Evolutionary conservation across 257 asterid species (phyloP), one percentile per base, ranked within the genome.

Genomic region (Lantana camara): DNA sequence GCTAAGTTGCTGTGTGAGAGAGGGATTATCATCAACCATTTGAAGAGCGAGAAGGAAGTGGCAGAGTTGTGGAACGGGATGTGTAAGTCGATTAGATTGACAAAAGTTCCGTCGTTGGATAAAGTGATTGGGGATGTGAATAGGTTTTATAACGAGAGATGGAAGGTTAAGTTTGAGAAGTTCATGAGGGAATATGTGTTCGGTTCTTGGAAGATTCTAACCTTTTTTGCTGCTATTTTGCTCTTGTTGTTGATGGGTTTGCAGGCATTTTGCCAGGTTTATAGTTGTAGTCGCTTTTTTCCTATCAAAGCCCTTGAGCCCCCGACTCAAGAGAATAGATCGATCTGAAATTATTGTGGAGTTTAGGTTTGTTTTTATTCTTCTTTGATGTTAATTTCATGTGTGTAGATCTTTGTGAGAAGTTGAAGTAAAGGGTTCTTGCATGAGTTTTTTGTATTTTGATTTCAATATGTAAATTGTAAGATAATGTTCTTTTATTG

Each of bases 51-150:
- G 41, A 57, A 57, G 51, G 91, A 81, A 20, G 82, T 84, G 53
- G 84, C 82, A 1, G 67, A 74, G 22, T 32, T 84, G 45, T 84
- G 91, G 88, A 81, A 84, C 40, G 85, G 88, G 53, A 81, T 79
- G 91, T 72, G 69, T 21, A 79, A 70, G 64, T 81, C 82, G 0
- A 30, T 81, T 11, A 77, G 72, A 56, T 70, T 81, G 77, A 81
- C 91, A 7, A 81, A 81, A 42, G 87, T 81, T 57, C 72, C 82
- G 37, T 70, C 63, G 35, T 69, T 81, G 52, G 91, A 84, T 24
- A 41, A 68, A 27, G 80, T 70, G 66, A 84, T 81, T 24, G 80
- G 73, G 44, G 84, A 81, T 55, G 82, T 81, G 20, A 81, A 84
- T 70, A 69, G 67, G 57, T 75, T 66, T 60, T 81, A 84, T 68